Evolutionary conservation across 371 early-diverging fungal species (phyloP), one percentile per base, ranked within the genome.

Genomic region (Apophysomyces ossiformis): DNA sequence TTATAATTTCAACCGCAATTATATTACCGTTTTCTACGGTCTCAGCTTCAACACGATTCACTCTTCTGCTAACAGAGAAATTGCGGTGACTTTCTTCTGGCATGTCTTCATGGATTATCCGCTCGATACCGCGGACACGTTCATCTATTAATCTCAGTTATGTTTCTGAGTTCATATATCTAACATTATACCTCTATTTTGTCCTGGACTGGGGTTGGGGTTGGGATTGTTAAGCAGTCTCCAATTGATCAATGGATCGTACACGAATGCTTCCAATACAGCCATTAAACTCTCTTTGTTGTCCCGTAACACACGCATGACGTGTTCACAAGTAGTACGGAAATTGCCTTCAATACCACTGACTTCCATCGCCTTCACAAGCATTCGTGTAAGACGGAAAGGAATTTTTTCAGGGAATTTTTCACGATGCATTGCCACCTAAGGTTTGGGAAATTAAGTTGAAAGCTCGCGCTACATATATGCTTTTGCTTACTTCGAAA

Each of bases 221-320:
- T 80, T 71, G 32, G 78, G 60, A 39, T 76, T 83, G 50, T 83
- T 79, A 5, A 79, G 63, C 63, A 83, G 70, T 64, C 94, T 87
- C 98, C 97, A 97, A 66, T 96, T 97, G 77, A 99, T 96, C 64
- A 99, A 78, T 5, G 99, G 99, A 71, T 99, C 99, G 75, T 96
- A 95, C 5, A 99, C 97, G 76, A 99, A 99, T 9, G 99, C 98
- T 72, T 99, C 98, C 47, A 99, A 77, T 2, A 99, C 97, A 50
- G 99, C 99, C 98, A 99, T 97, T 72, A 99, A 78, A 75, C 93
- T 92, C 68, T 99, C 99, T 69, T 96, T 96, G 82, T 97, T 97
- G 38, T 92, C 94, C 1, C 99, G 90, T 60, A 99, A 73, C 0
- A 99, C 97, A 37, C 95, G 89, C 97, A 99, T 97, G 0, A 96